phyloP scores from a whole-genome alignment of 1,284 basidiomycete genomes.

The Exobasidium cylindrosporum region DNA sequence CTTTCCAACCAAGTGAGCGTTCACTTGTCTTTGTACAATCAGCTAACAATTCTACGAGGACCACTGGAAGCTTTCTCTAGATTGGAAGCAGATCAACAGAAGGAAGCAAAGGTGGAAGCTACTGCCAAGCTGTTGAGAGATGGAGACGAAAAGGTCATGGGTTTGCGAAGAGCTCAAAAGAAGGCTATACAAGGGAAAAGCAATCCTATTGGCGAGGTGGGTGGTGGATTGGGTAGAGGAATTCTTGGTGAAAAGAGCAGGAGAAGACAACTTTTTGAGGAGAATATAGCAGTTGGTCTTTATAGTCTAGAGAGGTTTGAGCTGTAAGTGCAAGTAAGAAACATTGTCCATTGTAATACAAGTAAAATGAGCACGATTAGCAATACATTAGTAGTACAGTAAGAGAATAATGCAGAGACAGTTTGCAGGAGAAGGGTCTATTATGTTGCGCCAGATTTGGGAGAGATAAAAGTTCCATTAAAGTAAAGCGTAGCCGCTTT shows the following conservation, averaged over 20 bases:
- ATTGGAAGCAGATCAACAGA: not conserved
- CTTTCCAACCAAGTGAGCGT: not conserved
- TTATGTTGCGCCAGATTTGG: constrained; percentile 63
- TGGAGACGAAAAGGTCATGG: not conserved
- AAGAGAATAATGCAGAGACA: no score
- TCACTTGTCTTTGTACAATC: not conserved
- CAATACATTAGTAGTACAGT: no score
- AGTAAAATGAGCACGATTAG: no score
- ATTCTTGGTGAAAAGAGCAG: not conserved
- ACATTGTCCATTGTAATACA: no score
- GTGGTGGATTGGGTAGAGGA: not conserved
- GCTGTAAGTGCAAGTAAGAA: no score
- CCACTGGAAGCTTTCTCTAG: constrained; percentile 4
- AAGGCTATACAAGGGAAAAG: not conserved
- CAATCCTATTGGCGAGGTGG: not conserved
- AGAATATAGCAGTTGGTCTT: not conserved
- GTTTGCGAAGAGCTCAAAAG: not conserved
- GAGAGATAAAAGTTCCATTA: constrained; percentile 77
- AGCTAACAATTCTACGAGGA: not conserved
- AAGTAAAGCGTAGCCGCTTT: constrained; percentile 71
- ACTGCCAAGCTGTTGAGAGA: not conserved
- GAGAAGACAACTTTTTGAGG: not conserved
- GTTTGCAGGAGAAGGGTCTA: no score
- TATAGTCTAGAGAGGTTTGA: not conserved
- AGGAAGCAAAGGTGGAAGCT: constrained; percentile 2